Conservation (phyloP, 1,139 yeast genomes). For the Candida neerlandica region DNA sequence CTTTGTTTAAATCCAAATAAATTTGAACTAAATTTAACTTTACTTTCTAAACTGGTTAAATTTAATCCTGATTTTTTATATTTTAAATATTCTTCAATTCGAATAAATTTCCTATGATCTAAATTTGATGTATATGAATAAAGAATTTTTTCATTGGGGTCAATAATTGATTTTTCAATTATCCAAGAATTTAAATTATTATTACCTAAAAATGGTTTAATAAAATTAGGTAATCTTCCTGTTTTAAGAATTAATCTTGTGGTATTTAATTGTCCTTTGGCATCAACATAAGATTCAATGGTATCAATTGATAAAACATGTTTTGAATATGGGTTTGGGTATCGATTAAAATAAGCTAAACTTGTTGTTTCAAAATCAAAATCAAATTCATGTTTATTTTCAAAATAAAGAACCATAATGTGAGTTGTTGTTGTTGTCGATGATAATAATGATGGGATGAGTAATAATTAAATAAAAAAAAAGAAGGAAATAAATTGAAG, state of each 20-base stretch:
- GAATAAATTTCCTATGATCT: slow-evolving; percentile 79
- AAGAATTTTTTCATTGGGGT: slow-evolving; percentile 60
- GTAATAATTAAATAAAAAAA: background rate
- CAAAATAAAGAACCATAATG: slow-evolving; percentile 68
- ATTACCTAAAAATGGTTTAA: slow-evolving; percentile 73
- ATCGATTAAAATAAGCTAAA: slow-evolving; percentile 78
- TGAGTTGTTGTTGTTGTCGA: background rate
- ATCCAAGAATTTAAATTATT: slow-evolving; percentile 80
- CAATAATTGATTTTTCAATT: slow-evolving; percentile 76
- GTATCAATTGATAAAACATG: slow-evolving; percentile 90
- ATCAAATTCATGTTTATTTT: slow-evolving; percentile 54
- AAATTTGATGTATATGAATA: slow-evolving; percentile 78
- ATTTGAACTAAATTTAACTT: slow-evolving; percentile 75
- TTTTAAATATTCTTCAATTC: slow-evolving; percentile 75
- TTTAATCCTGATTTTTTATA: slow-evolving; percentile 40
- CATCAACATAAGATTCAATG: slow-evolving; percentile 58
- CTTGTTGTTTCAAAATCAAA: slow-evolving; percentile 76
- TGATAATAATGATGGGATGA: background rate
- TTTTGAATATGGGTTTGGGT: slow-evolving; percentile 89
- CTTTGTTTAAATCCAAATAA: slow-evolving; percentile 68
- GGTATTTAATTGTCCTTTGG: slow-evolving; percentile 65
- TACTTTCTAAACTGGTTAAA: slow-evolving; percentile 37
- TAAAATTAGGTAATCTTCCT: slow-evolving; percentile 82
- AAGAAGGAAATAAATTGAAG: background rate
- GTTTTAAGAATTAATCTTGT: slow-evolving; percentile 77